These are phyloP conservation scores for Diplodia intermedia DNA, from an alignment of 2,329 filamentous ascomycete species.

Conservation along the genomic window DNA sequence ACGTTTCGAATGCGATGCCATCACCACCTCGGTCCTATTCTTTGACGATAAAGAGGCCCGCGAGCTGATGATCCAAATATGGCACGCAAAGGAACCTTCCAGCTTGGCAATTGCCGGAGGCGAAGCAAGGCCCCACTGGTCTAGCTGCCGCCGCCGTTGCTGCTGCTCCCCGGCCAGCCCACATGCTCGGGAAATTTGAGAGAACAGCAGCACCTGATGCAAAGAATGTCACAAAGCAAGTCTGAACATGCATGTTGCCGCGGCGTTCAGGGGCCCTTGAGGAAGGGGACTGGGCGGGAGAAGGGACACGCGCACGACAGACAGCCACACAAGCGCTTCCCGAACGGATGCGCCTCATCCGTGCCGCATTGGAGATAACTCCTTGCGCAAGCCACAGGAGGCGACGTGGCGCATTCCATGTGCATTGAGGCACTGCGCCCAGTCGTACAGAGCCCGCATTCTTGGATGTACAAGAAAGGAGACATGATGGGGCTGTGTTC, in stretches of 20 bases:
- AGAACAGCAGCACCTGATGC: background rate
- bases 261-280: background rate
- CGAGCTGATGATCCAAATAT: background rate
- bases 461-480: constrained; percentile 5
- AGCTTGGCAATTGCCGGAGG: constrained; percentile 9
- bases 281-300: no score
- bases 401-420: constrained; percentile 18
- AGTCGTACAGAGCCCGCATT: constrained; percentile 10
- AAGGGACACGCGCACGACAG: background rate
- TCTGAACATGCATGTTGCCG: background rate
- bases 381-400: constrained; percentile 18
- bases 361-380: constrained; percentile 5
- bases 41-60: background rate
- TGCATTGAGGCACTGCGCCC: background rate
- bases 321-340: background rate
- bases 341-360: background rate
- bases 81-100: constrained; percentile 11
- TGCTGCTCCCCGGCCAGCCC: no score
- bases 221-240: background rate
- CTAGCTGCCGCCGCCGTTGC: background rate
- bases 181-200: background rate
- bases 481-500: constrained; percentile 2
- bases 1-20: background rate
- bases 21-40: constrained; percentile 15
- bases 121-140: background rate